These are phyloP conservation scores for Pyracantha coccinea DNA, from an alignment of 331 rosid genomes.

Conservation along the genomic window DNA sequence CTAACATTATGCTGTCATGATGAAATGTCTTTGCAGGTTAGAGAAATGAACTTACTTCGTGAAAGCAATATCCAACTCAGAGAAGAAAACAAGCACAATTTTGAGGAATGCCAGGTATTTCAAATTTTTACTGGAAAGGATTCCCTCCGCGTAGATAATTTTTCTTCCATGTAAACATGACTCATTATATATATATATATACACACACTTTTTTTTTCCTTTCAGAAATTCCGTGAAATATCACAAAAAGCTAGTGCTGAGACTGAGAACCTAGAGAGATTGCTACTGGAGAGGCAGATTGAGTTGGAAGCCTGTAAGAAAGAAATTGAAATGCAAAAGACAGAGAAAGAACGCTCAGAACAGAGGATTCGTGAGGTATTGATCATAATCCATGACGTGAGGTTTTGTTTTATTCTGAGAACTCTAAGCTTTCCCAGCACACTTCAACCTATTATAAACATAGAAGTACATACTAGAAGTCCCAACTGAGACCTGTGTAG, in stretches of 20 bases:
- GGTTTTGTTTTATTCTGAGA: neutral
- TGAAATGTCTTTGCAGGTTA: constrained; percentile 44
- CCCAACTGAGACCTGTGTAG: neutral
- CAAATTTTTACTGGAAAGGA: neutral
- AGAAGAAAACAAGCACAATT: constrained; percentile 97
- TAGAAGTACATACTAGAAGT: neutral
- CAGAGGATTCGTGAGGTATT: constrained; percentile 71
- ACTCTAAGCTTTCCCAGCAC: neutral
- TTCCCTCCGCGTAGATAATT: neutral
- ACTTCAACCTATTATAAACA: neutral
- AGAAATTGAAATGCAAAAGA: constrained; percentile 48
- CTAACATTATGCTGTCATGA: neutral
- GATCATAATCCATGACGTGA: too few species aligned
- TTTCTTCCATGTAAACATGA: neutral
- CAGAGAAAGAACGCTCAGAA: constrained; percentile 48
- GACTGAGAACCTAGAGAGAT: constrained; percentile 44
- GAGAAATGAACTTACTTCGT: constrained; percentile 90
- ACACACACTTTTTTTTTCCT: neutral
- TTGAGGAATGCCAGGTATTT: constrained; percentile 89
- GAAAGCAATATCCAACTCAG: constrained; percentile 95
- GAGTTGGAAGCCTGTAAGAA: constrained; percentile 53
- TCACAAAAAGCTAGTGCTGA: constrained; percentile 52
- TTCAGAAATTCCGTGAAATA: constrained; percentile 70
- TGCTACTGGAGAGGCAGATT: constrained; percentile 44
- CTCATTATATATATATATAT: neutral